A percentile compares a stretch with the other conserved stretches of the same genome.
Evolutionary conservation across 2,329 filamentous ascomycete genomes (phyloP).

Genomic region (Amylocarpus encephaloides): DNA sequence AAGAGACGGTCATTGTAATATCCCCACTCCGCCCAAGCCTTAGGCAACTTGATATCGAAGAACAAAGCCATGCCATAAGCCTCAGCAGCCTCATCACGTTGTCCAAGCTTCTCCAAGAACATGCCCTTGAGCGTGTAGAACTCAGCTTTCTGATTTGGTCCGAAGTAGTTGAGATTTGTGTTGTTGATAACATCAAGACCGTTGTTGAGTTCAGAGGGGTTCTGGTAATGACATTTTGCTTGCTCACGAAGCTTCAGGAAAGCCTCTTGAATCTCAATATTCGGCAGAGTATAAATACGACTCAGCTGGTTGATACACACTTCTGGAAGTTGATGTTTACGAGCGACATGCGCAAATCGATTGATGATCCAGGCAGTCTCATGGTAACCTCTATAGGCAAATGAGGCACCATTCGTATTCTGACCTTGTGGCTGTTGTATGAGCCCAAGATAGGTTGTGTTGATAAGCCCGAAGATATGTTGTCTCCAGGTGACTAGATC

Average conservation of each 20-base stretch:
- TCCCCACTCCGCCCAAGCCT: slow-evolving; percentile 99
- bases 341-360: slow-evolving; percentile 91
- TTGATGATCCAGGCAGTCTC: slow-evolving; percentile 99
- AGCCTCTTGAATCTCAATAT: slow-evolving; percentile 98
- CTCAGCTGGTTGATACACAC: slow-evolving; percentile 97
- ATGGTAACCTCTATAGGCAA: slow-evolving; percentile 94
- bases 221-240: slow-evolving; percentile 98
- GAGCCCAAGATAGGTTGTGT: slow-evolving; percentile 82
- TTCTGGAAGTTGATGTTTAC: slow-evolving; percentile 93
- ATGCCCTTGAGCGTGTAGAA: slow-evolving; percentile 99
- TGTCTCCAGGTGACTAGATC: slow-evolving; percentile 99
- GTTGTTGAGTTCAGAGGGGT: slow-evolving; percentile 82
- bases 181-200: slow-evolving; percentile 99
- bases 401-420: slow-evolving; percentile 83
- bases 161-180: slow-evolving; percentile 98
- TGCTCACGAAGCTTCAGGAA: slow-evolving; percentile 98
- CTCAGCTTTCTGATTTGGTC: slow-evolving; percentile 90
- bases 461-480: slow-evolving; percentile 97
- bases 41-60: slow-evolving; percentile 90
- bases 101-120: slow-evolving; percentile 91
- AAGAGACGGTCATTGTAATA: slow-evolving; percentile 97
- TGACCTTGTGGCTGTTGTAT: slow-evolving; percentile 67
- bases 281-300: slow-evolving; percentile 95
- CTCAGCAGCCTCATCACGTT: slow-evolving; percentile 85
- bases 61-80: slow-evolving; percentile 93